Evolutionary conservation across 345 rosid genomes (phyloP), one percentile per base, ranked within the genome.

Genomic region (Trapa incisa): DNA sequence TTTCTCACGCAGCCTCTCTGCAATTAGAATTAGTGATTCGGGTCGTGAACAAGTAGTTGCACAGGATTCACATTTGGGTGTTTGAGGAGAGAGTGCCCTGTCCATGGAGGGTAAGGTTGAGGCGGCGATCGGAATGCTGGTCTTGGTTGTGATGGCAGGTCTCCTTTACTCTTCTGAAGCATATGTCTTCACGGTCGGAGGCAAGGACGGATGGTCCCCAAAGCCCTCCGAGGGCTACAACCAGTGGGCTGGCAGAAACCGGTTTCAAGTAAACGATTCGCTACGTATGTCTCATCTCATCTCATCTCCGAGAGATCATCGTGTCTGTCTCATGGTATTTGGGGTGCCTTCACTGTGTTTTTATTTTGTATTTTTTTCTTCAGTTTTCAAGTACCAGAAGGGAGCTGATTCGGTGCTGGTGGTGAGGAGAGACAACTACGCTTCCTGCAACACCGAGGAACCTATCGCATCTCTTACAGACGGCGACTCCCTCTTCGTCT

Each of bases 161-260:
- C 13, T 45, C 48, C 11, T 45, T 7, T 45, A 13, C 48, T 45
- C 12, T 45, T 45, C 48, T 13, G 48, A 45, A 45, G 48, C 12
- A 1, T 45, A 45, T 7, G 48, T 77, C 65, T 92, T 84, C 70
- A 38, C 36, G 14, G 98, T 84, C 75, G 98, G 98, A 70, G 93
- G 96, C 48, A 77, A 65, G 73, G 77, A 84, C 75, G 98, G 98
- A 5, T 92, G 98, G 98, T 86, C 85, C 66, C 67, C 71, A 16
- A 70, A 74, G 8, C 96, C 98, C 56, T 72, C 80, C 8, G 96
- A 92, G 79, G 75, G 71, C 35, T 88, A 86, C 80, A 67, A 80
- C 73, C 91, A 83, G 47, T 88, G 98, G 96, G 88, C 96, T 58
- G 87, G 79, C n/a, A 81, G 96, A 64, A 83, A 75, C 70, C 75